Evolutionary conservation across 768 basidiomycete species (phyloP), one percentile per base, ranked within the genome.

Genomic region (Leccinum rimulosum): DNA sequence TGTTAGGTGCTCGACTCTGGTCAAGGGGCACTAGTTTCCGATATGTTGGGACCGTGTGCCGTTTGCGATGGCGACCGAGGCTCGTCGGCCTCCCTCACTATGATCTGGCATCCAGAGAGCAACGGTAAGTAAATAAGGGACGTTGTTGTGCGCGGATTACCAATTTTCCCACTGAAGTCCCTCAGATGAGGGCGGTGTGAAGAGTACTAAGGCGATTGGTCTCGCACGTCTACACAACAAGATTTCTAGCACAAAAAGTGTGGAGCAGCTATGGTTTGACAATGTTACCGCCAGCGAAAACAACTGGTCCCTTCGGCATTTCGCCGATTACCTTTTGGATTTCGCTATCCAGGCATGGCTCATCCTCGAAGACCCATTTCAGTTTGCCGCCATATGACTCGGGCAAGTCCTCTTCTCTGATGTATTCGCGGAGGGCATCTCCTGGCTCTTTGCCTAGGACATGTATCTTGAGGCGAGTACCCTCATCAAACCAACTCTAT

Each of bases 401-500:
- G 0, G 93, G 93, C 19, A 95, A 76, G 60, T 84, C 74, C 40
- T 72, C 62, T 2, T 73, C 66, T 43, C 76, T 72, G 53, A 85
- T 80, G 45, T 89, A 75, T 15, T 78, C 76, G 12, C 77, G 73
- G 3, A 93, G 79, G 3, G 76, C 73, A 1, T 77, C 68, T 4
- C 82, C 82, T 4, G 83, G 81, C 56, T 87, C 81, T 56, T 79
- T 82, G 3, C 86, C 85, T 9, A 93, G 76, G 35, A 95, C 79
- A 66, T 87, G 83, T 33, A 95, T 86, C 76, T 94, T 94, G 59
- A 80, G 79, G 17, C 86, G 82, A 12, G 90, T 92, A 47, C 82
- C 84, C 68, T 88, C 86, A 67, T 93, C 91, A 70, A 92, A 92
- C 86, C 87, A 91, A 28, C 80, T 82, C 84, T 88, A 64, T 87